Conservation (phyloP, 169 alveolate genomes). For the Cryptosporidium canis region DNA sequence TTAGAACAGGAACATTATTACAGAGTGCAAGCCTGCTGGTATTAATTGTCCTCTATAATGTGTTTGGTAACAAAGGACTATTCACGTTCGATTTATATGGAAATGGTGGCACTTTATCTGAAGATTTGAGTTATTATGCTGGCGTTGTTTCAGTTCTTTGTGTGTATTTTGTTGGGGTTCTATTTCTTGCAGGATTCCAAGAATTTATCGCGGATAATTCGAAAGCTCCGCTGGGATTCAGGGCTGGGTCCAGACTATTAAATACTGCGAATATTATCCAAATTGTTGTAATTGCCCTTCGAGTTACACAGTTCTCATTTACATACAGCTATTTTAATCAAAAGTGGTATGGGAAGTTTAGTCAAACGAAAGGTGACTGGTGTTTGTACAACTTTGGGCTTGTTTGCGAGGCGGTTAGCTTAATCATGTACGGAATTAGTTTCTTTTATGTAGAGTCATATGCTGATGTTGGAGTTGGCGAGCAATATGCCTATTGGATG, state of each 20-base stretch:
- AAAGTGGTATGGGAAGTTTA: slow-evolving; percentile 65
- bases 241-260: slow-evolving; percentile 59
- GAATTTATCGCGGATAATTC: slow-evolving; percentile 61
- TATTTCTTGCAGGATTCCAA: slow-evolving; percentile 48
- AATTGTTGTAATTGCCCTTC: slow-evolving; percentile 34
- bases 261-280: slow-evolving; percentile 62
- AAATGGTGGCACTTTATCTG: slow-evolving; percentile 57
- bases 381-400: slow-evolving; percentile 57
- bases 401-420: slow-evolving; percentile 57
- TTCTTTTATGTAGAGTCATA: slow-evolving; percentile 67
- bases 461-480: slow-evolving; percentile 68
- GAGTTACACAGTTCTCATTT: slow-evolving; percentile 53
- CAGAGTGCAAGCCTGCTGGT: slow-evolving; percentile 35
- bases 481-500: slow-evolving; percentile 67
- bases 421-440: slow-evolving; percentile 48
- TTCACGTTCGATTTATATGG: slow-evolving; percentile 61
- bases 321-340: slow-evolving; percentile 57
- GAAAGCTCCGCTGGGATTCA: slow-evolving; percentile 49
- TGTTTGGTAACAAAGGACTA: slow-evolving; percentile 42
- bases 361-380: slow-evolving; percentile 68
- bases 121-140: slow-evolving; percentile 66
- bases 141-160: slow-evolving; percentile 61
- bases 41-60: slow-evolving; percentile 18
- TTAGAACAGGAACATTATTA: slow-evolving; percentile 43
- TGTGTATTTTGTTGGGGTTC: slow-evolving; percentile 31